Evolutionary conservation across 1,284 basidiomycete genomes (phyloP).

Genomic region (Microbotryomycetes sp.): DNA sequence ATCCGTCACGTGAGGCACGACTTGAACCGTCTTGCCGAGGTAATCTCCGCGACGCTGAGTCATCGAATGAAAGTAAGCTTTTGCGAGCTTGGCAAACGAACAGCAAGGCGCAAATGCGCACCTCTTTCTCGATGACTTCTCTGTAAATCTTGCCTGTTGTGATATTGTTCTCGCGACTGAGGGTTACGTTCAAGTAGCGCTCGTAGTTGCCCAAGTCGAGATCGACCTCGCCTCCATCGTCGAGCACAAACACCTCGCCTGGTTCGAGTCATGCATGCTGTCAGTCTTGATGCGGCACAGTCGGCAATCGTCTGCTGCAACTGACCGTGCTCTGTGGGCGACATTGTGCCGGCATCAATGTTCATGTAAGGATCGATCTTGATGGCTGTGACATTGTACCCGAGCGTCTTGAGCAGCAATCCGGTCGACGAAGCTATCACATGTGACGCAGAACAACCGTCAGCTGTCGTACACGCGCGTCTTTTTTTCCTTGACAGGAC

Average conservation of each 20-base stretch:
- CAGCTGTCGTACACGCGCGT: too few species aligned
- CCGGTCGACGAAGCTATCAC: slow-evolving; percentile 82
- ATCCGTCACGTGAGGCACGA: slow-evolving; percentile 93
- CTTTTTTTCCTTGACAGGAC: too few species aligned
- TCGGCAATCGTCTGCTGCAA: background rate
- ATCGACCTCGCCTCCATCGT: slow-evolving; percentile 98
- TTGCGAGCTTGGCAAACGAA: background rate
- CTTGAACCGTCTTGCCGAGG: slow-evolving; percentile 95
- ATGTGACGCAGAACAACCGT: background rate
- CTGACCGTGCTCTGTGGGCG: slow-evolving; percentile 93
- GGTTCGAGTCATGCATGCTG: slow-evolving; percentile 2
- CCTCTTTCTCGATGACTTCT: slow-evolving; percentile 96
- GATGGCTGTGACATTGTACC: slow-evolving; percentile 94
- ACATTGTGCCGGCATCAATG: slow-evolving; percentile 99
- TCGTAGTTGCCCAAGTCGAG: slow-evolving; percentile 98
- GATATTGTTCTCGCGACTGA: slow-evolving; percentile 93
- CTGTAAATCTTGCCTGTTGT: slow-evolving; percentile 98
- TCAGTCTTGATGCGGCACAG: too few species aligned
- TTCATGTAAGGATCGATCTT: slow-evolving; percentile 99
- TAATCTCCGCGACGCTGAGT: slow-evolving; percentile 85
- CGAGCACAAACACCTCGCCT: slow-evolving; percentile 97
- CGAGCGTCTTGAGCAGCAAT: slow-evolving; percentile 87
- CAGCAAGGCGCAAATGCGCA: slow-evolving; percentile 41
- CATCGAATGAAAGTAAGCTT: background rate
- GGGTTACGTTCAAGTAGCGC: slow-evolving; percentile 89